Base-by-base conservation (phyloP, 768 basidiomycete genomes). In the Crepidotus variabilis region DNA sequence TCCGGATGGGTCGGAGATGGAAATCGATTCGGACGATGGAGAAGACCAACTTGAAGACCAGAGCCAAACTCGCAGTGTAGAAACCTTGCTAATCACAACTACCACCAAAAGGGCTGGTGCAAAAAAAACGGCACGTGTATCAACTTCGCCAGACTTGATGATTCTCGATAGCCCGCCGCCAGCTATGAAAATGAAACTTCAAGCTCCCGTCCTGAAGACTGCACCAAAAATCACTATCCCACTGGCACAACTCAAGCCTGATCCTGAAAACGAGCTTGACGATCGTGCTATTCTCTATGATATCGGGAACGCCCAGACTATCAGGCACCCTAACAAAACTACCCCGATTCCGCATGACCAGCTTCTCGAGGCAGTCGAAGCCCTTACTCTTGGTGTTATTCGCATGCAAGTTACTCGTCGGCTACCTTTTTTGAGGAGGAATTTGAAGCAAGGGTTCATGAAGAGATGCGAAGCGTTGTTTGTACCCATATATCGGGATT, bases 381-480 rank as follows among this genome's bases (percentile, higher is more conserved):
- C 57, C 11, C 55, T 77, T 16, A 67, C 68, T 0, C 62, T 69
- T 1, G 57, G 71, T 1, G 60, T 65, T 2, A 57, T 73, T 45
- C 73, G 72, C 18, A 71, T 81, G 67, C 74, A 75, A 34, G 65
- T 63, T 21, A 69, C 70, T 10, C 60, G 58, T 14, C 71, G 70
- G 51, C 73, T 87, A 5, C 87, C 87, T 0, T 88, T 88, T 63
- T 71, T 86, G 20, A 70, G 65, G 23, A 79, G 82, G 10, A 82
- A 81, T 60, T 61, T 88, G 16, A 72, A 75, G 13, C 61, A 50
- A 2, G 81, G 81, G 1, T 88, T 88, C 62, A 57, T 54, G n/a
- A 36, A 57, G 18, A 72, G 72, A 20, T 87, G 84, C 63, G 59
- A 53, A 24, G 57, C 52, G 35, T 61, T 69, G 13, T 69, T 71